These are phyloP conservation scores for Starmerella asiatica DNA, from an alignment of 805 yeast species.

Conservation along the genomic window DNA sequence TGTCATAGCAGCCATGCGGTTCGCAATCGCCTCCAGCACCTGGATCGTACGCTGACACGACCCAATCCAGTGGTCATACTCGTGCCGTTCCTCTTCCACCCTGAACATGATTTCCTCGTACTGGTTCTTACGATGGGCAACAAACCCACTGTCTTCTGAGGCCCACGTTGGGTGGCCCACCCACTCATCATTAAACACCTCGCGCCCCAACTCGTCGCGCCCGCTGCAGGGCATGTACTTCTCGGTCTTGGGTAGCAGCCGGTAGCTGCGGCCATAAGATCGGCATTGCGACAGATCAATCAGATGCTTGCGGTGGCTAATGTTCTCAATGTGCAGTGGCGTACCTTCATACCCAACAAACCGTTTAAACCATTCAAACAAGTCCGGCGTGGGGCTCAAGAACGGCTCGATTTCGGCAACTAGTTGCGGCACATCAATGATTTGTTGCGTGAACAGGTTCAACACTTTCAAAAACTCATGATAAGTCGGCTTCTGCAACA, in stretches of 20 bases:
- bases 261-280: slow-evolving; percentile 89
- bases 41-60: slow-evolving; percentile 90
- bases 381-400: slow-evolving; percentile 65
- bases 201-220: slow-evolving; percentile 98
- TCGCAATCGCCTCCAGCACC: slow-evolving; percentile 87
- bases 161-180: slow-evolving; percentile 99
- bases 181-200: slow-evolving; percentile 96
- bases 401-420: slow-evolving; percentile 77
- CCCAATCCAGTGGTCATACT: slow-evolving; percentile 91
- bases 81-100: slow-evolving; percentile 95
- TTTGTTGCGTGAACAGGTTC: slow-evolving; percentile 78
- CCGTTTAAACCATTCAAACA: slow-evolving; percentile 79
- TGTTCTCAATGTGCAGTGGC: slow-evolving; percentile 78
- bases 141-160: slow-evolving; percentile 95
- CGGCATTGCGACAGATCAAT: slow-evolving; percentile 81
- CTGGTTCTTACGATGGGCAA: slow-evolving; percentile 97
- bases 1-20: slow-evolving; percentile 84
- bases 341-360: slow-evolving; percentile 81
- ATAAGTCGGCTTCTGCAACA: slow-evolving; percentile 76
- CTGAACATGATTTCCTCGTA: slow-evolving; percentile 91
- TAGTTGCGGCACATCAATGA: slow-evolving; percentile 68
- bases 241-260: slow-evolving; percentile 84
- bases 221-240: slow-evolving; percentile 97
- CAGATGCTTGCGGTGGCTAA: slow-evolving; percentile 76
- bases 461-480: slow-evolving; percentile 83